Base-by-base conservation (phyloP, 345 rosid genomes). In the Eucalyptus rudis region DNA sequence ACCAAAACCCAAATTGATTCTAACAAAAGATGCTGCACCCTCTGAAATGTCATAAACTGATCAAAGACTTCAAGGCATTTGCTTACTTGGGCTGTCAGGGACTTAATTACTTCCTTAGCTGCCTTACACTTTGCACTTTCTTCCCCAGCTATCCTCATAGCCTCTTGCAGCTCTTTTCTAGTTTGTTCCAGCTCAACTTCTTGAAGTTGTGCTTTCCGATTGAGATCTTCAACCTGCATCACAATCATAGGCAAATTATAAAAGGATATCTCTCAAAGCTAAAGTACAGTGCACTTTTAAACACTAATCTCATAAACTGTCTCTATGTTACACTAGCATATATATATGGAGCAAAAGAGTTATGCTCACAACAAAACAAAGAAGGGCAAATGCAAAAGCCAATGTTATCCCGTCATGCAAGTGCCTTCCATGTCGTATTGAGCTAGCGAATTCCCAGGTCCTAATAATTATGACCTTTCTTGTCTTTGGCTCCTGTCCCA, bases 111-210 rank as follows among this genome's bases (percentile, higher is more conserved):
- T 91, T 96, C 96, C 86, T 96, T 96, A 52, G 98, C 97, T 88
- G 97, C 97, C 91, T 93, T 95, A 92, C 97, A 94, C 92, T 95
- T 96, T 86, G 92, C 92, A 90, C 96, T 93, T 93, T 96, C 98
- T 91, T 94, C 96, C 66, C 92, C 95, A 62, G 96, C 98, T 58
- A 94, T 93, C 47, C 92, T 90, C 47, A 94, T 84, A 86, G 96
- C 96, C 91, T 94, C 97, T 90, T 95, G 93, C 91, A 96, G 95
- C 87, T 93, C 93, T 87, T 92, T 94, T 71, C 95, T 92, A 85
- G 92, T 92, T 90, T 90, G 92, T 91, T 94, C 96, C 86, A 96
- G 93, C 93, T 96, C 96, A 90, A 87, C 91, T 87, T 96, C 97
- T 91, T 94, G 98, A 71, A 92, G 93, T 90, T 95, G 96, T 49